Percentiles rank a stretch among this genome's conserved stretches.
phyloP scores from a whole-genome alignment of 768 basidiomycete species.

The Russula griseocarnosa region DNA sequence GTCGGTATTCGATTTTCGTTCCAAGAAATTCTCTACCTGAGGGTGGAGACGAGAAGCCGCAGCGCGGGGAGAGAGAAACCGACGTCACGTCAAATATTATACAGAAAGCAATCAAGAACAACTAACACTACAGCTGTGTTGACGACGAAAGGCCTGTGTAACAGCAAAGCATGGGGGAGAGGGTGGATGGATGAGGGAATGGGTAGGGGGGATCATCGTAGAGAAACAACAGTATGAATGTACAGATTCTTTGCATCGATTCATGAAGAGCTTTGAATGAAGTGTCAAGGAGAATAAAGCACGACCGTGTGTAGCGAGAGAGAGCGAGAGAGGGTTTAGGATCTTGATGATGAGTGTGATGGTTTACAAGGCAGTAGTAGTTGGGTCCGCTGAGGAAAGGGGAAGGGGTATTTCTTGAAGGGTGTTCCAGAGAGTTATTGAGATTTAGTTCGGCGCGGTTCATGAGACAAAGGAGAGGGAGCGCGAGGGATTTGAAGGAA shows the following conservation, averaged over 20 bases:
- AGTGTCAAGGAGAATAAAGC: background rate
- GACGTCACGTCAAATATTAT: background rate
- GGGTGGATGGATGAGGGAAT: background rate
- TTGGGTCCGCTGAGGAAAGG: background rate
- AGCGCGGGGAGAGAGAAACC: background rate
- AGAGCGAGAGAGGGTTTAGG: background rate
- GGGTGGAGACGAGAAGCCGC: background rate
- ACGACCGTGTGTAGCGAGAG: background rate
- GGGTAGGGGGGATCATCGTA: background rate
- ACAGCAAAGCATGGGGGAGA: background rate
- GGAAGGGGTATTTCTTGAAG: background rate
- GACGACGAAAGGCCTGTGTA: background rate
- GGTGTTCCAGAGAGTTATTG: background rate
- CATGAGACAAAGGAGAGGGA: background rate
- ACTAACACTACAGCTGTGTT: slow-evolving; percentile 18
- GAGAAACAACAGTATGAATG: background rate
- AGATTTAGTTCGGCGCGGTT: background rate
- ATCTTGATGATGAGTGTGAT: background rate
- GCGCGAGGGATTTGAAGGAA: too few relatives aligned
- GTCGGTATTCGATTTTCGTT: background rate
- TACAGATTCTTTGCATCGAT: slow-evolving; percentile 4
- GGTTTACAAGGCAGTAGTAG: background rate
- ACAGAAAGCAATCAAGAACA: slow-evolving; percentile 8
- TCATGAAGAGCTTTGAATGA: background rate
- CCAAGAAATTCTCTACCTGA: background rate